Conservation (phyloP, 2,329 filamentous ascomycete genomes). For the Neurospora crassa region DNA sequence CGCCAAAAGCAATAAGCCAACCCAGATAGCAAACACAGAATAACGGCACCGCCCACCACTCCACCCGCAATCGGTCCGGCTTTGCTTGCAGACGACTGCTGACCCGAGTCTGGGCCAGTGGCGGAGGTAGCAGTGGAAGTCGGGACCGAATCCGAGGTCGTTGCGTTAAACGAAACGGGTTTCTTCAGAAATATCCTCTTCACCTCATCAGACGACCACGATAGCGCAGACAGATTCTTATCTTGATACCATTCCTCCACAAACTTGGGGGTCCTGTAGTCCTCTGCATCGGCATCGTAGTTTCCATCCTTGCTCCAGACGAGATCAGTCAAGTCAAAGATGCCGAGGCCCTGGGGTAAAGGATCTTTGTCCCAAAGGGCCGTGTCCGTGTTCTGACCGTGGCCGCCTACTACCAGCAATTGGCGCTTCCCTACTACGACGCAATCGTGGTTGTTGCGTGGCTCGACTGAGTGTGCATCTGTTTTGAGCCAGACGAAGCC, state of each 20-base stretch:
- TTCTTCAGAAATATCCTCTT: constrained; percentile 3
- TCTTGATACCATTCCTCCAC: background rate
- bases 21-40: background rate
- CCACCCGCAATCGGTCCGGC: constrained; percentile 9
- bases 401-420: background rate
- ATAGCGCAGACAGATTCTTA: constrained; percentile 5
- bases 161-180: background rate
- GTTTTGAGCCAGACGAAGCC: constrained; percentile 3
- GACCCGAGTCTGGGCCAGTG: background rate
- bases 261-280: background rate
- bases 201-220: constrained; percentile 9
- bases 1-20: too few relatives aligned
- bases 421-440: background rate
- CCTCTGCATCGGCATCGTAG: background rate
- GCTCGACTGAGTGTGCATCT: background rate
- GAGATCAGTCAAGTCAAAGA: constrained; percentile 3
- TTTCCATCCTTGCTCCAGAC: background rate
- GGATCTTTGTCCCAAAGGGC: background rate
- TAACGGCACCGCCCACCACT: constrained; percentile 9
- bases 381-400: background rate
- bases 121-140: background rate
- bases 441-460: background rate
- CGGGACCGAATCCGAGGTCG: background rate
- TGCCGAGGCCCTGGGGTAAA: background rate
- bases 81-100: background rate